phyloP scores from a whole-genome alignment of 2,329 filamentous ascomycete genomes.

The Albophoma yamanashiensis region DNA sequence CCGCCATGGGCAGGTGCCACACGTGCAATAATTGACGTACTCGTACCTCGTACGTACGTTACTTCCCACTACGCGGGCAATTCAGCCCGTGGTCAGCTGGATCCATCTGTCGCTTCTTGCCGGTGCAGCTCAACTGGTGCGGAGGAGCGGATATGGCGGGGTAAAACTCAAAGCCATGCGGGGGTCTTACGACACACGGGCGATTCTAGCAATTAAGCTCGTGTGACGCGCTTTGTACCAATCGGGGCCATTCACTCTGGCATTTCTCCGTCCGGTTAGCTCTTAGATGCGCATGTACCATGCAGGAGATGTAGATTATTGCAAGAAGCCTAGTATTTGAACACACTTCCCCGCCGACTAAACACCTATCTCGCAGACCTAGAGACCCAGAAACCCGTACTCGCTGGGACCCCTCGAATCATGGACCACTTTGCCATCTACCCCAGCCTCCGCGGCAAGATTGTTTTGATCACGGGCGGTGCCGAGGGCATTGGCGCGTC shows the following conservation, averaged over 20 bases:
- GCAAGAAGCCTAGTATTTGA: neutral
- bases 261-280: neutral
- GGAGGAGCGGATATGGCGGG: neutral
- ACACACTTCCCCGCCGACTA: neutral
- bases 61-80: no score
- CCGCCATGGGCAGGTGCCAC: no score
- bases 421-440: slow-evolving; percentile 21
- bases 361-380: neutral
- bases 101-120: neutral
- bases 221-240: neutral
- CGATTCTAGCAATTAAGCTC: neutral
- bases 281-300: neutral
- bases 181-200: neutral
- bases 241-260: neutral
- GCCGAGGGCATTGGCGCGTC: slow-evolving; percentile 35
- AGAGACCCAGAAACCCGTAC: neutral
- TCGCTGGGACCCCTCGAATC: neutral
- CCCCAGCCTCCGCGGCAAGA: slow-evolving; percentile 27
- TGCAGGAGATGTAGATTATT: neutral
- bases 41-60: no score
- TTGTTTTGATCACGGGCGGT: slow-evolving; percentile 33
- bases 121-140: neutral
- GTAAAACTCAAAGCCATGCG: neutral
- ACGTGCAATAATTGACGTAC: no score
- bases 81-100: no score